These are phyloP conservation scores for Rhizoclosmatium sp. DNA, from an alignment of 192 early-diverging fungal species.

Conservation along the genomic window DNA sequence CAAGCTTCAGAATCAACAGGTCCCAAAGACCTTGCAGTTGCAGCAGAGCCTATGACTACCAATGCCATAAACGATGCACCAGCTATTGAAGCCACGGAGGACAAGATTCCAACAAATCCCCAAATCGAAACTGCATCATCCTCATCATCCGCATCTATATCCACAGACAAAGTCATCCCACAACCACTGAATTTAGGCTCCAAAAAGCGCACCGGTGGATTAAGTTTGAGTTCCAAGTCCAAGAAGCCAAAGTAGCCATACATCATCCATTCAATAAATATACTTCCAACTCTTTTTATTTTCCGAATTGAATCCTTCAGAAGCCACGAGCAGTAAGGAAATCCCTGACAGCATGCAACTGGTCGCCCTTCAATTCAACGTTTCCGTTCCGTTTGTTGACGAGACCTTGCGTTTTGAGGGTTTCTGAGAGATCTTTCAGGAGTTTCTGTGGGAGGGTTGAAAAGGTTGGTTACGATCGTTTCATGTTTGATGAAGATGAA, in stretches of 20 bases:
- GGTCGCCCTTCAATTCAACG: constrained; percentile 26
- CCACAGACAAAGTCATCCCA: background rate
- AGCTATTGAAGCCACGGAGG: background rate
- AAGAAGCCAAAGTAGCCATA: constrained; percentile 1
- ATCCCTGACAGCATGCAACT: constrained; percentile 33
- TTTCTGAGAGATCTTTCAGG: background rate
- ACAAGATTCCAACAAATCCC: background rate
- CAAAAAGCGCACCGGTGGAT: background rate
- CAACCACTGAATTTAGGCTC: background rate
- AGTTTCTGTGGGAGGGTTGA: constrained; percentile 1
- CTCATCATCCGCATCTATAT: too few species aligned
- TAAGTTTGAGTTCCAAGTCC: background rate
- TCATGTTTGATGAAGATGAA: background rate
- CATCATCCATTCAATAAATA: background rate
- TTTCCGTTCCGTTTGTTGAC: constrained; percentile 14
- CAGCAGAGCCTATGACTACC: background rate
- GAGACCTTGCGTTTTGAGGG: constrained; percentile 21
- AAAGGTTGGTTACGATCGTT: background rate
- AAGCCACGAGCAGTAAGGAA: constrained; percentile 28
- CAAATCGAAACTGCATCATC: background rate
- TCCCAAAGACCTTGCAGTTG: background rate
- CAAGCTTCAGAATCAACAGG: background rate
- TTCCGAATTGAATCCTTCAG: background rate
- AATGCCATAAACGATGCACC: background rate
- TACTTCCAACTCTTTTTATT: background rate